Conservation (phyloP, 768 basidiomycete species). For the Suillus paluster region DNA sequence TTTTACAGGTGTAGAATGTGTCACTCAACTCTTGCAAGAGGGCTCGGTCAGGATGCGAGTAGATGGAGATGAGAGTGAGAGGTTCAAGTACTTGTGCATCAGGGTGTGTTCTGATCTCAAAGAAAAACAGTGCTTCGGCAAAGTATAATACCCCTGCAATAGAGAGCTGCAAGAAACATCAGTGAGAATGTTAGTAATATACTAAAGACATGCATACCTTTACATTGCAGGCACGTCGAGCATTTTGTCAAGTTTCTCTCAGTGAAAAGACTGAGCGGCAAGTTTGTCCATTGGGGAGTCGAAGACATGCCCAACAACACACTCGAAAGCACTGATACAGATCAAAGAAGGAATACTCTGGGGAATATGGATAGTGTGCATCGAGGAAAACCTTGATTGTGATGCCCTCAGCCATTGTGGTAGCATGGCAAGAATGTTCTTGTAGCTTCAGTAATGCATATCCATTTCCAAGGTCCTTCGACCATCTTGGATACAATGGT, state of each 20-base stretch:
- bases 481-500: constrained; percentile 5
- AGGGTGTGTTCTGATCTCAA: too few species aligned
- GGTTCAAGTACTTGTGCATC: neutral
- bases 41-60: constrained; percentile 20
- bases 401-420: neutral
- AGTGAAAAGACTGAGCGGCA: constrained; percentile 14
- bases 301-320: constrained; percentile 22
- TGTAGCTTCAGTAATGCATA: neutral
- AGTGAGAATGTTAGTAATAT: too few species aligned
- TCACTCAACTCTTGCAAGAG: constrained; percentile 8
- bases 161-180: neutral
- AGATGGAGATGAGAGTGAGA: constrained; percentile 28
- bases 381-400: neutral
- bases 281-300: constrained; percentile 27
- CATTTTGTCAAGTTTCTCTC: constrained; percentile 15
- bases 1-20: constrained; percentile 6
- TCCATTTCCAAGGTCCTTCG: constrained; percentile 14
- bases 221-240: constrained; percentile 12
- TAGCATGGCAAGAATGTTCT: neutral
- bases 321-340: neutral
- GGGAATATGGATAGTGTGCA: constrained; percentile 1
- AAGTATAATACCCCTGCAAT: neutral
- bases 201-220: constrained; percentile 10
- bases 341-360: neutral
- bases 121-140: neutral